Conservation (phyloP, 169 alveolate species). For the Cyclospora cayetanensis region DNA sequence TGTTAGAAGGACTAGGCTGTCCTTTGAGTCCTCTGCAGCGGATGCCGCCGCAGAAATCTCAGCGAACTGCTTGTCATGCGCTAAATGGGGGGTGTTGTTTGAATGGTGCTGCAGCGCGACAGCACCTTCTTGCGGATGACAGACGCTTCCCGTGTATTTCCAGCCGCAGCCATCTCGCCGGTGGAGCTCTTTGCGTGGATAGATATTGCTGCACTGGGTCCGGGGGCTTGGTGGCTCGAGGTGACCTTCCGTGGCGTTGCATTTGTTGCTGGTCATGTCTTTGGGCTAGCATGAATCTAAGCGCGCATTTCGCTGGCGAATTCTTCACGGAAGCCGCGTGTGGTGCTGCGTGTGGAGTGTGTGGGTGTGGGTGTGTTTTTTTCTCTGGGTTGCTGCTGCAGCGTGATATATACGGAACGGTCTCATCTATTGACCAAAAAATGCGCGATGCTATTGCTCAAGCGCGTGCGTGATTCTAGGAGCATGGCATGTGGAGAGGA, state of each 20-base stretch:
- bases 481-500: background rate
- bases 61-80: no score
- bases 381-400: background rate
- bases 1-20: no score
- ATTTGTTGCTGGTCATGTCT: background rate
- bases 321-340: background rate
- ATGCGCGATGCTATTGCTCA: conserved; percentile 14
- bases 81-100: no score
- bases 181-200: conserved; percentile 5
- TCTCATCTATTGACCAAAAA: background rate
- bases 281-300: background rate
- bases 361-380: background rate
- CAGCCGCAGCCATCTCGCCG: background rate
- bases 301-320: background rate
- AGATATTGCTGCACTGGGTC: background rate
- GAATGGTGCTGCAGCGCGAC: conserved; percentile 36
- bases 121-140: conserved; percentile 14
- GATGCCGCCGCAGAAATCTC: no score
- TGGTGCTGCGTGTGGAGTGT: background rate
- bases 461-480: background rate
- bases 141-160: conserved; percentile 9
- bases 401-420: conserved; percentile 10
- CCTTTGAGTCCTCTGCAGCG: no score
- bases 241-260: background rate
- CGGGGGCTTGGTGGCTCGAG: conserved; percentile 29